Evolutionary conservation across 1,284 basidiomycete species (phyloP).

Genomic region (Pascua sp.): DNA sequence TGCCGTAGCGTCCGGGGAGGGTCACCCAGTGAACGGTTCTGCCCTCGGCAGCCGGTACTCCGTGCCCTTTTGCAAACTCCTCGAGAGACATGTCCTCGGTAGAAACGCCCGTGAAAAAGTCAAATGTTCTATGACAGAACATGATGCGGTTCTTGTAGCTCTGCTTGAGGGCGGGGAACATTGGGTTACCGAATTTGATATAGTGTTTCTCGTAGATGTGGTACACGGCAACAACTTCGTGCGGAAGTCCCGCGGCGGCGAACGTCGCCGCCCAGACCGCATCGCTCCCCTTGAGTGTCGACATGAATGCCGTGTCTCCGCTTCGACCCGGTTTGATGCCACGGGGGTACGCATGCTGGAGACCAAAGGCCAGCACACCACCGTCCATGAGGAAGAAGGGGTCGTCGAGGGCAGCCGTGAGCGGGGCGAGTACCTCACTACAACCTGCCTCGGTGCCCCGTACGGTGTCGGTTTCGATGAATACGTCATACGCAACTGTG

Average conservation of each 20-base stretch:
- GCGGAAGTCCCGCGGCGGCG: background rate
- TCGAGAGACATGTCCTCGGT: too few species aligned
- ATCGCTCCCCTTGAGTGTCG: background rate
- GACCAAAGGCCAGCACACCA: slow-evolving; percentile 47
- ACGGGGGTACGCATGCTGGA: slow-evolving; percentile 46
- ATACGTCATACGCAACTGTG: slow-evolving; percentile 49
- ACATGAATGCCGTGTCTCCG: too few species aligned
- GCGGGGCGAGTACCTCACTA: background rate
- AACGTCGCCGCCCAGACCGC: background rate
- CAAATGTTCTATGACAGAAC: too few species aligned
- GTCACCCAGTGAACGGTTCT: background rate
- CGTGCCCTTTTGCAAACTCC: too few species aligned
- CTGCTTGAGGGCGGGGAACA: too few species aligned
- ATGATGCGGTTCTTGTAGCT: too few species aligned
- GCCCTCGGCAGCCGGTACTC: too few species aligned
- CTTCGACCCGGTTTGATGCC: too few species aligned
- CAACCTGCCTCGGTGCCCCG: too few species aligned
- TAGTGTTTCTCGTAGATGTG: background rate
- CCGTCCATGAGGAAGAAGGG: slow-evolving; percentile 24
- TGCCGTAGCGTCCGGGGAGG: background rate
- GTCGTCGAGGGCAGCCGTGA: background rate
- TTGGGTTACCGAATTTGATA: too few species aligned
- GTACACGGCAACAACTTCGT: slow-evolving; percentile 1
- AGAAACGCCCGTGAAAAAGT: too few species aligned
- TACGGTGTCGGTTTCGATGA: slow-evolving; percentile 11